Conservation (phyloP, 2,329 filamentous ascomycete species). For the Huntiella bhutanensis region DNA sequence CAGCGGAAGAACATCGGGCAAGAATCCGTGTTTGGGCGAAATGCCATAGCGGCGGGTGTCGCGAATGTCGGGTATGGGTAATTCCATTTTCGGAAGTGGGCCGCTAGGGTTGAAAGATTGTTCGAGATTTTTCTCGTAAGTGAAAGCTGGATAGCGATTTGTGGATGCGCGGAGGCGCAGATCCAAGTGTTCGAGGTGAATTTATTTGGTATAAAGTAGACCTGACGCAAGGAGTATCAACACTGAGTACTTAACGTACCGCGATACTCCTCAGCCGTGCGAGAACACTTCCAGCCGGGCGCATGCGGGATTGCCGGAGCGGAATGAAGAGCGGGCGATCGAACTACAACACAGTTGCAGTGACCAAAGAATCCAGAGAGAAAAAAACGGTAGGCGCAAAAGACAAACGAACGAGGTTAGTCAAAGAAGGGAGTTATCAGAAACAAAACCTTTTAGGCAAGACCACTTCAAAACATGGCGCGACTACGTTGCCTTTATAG, state of each 20-base stretch:
- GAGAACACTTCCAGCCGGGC: conserved; percentile 12
- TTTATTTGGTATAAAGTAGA: conserved; percentile 16
- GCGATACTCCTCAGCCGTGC: conserved; percentile 44
- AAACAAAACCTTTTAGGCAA: too few species aligned
- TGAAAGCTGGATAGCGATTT: neutral
- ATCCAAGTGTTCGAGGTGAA: conserved; percentile 6
- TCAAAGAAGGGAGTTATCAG: too few species aligned
- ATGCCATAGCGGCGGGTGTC: conserved; percentile 49
- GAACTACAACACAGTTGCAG: too few species aligned
- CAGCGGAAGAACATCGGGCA: conserved; percentile 64
- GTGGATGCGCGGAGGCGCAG: neutral
- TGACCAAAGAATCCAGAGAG: too few species aligned
- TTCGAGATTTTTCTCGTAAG: neutral
- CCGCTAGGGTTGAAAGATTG: neutral
- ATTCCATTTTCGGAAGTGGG: conserved; percentile 24
- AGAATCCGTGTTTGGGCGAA: conserved; percentile 64
- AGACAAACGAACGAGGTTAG: too few species aligned
- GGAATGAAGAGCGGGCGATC: neutral
- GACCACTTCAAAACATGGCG: too few species aligned
- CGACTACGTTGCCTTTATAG: too few species aligned
- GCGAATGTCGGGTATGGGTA: conserved; percentile 42
- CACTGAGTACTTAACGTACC: conserved; percentile 23
- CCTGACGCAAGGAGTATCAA: conserved; percentile 49
- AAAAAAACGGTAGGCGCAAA: too few species aligned
- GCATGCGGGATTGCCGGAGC: conserved; percentile 7